Percentiles rank a stretch among this genome's conserved stretches.
Conservation (phyloP, 129 eudicot genomes). For the Heracleum sosnowskyi region DNA sequence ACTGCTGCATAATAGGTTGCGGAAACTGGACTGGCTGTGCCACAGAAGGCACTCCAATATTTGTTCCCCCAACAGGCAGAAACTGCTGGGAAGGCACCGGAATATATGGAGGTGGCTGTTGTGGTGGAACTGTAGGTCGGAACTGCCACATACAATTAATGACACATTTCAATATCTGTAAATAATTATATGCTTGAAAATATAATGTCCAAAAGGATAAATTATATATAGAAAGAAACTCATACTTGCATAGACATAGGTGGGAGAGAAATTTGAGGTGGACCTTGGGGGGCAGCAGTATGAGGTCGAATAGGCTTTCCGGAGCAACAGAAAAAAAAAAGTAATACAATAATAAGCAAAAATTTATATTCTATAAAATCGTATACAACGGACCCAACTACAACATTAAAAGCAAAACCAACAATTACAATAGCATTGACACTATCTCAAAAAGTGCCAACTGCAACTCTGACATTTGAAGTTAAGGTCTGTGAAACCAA, state of each 20-base stretch:
- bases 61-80: constrained; percentile 50
- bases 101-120: constrained; percentile 46
- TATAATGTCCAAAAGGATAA: not conserved
- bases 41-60: constrained; percentile 43
- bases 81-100: constrained; percentile 64
- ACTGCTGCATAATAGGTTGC: constrained; percentile 51
- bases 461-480: not conserved
- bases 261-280: constrained; percentile 55
- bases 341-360: not conserved
- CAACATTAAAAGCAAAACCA: not conserved
- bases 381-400: not conserved
- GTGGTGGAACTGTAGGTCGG: constrained; percentile 53
- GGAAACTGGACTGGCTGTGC: constrained; percentile 37
- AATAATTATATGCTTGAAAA: not conserved
- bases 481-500: not conserved
- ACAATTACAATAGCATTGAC: not conserved
- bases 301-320: constrained; percentile 56
- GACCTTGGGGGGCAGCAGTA: constrained; percentile 44
- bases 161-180: constrained; percentile 6
- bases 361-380: not conserved
- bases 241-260: constrained; percentile 71
- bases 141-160: constrained; percentile 33
- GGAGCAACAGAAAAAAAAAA: constrained; percentile 12
- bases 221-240: not conserved
- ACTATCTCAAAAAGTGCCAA: not conserved